A percentile compares a stretch with the other conserved stretches of the same genome.
These are phyloP conservation scores for Mycena epipterygia DNA, from an alignment of 768 basidiomycete genomes.

Conservation along the genomic window DNA sequence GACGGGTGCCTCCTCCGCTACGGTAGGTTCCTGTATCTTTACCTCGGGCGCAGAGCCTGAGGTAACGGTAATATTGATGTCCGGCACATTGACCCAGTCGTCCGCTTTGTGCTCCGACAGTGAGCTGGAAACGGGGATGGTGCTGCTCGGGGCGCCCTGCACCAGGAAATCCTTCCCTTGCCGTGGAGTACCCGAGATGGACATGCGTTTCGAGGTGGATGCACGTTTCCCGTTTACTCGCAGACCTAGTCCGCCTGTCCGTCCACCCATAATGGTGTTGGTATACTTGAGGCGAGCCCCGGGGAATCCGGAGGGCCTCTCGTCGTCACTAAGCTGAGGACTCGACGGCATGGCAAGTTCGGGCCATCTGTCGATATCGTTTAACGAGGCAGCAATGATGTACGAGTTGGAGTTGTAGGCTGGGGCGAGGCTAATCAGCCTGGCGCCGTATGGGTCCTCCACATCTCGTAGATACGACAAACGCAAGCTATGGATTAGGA, in stretches of 20 bases:
- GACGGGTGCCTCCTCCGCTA: conserved; percentile 59
- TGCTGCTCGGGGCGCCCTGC: conserved; percentile 39
- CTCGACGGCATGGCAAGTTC: conserved; percentile 81
- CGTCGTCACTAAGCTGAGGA: conserved; percentile 82
- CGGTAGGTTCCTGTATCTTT: conserved; percentile 56
- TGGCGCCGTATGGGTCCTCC: conserved; percentile 87
- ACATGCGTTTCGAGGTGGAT: conserved; percentile 66
- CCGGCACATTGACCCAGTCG: conserved; percentile 47
- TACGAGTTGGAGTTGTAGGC: conserved; percentile 87
- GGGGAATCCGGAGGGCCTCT: conserved; percentile 64
- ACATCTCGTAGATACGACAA: conserved; percentile 90
- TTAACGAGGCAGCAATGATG: conserved; percentile 82
- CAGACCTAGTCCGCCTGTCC: conserved; percentile 81
- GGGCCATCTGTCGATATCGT: conserved; percentile 87
- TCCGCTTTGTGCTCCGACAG: conserved; percentile 43
- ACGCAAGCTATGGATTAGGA: conserved; percentile 87
- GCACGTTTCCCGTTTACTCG: conserved; percentile 77
- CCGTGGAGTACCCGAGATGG: conserved; percentile 48
- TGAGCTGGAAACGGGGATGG: conserved; percentile 46
- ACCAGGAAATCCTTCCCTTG: conserved; percentile 40
- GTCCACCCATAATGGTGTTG: conserved; percentile 88
- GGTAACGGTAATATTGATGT: conserved; percentile 27
- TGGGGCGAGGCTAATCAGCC: conserved; percentile 85
- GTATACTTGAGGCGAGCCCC: conserved; percentile 81
- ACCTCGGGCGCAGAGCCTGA: conserved; percentile 53